A percentile compares a stretch with the other conserved stretches of the same genome.
phyloP scores from a whole-genome alignment of 2,329 filamentous ascomycete species.

The Cytospora schulzeri region DNA sequence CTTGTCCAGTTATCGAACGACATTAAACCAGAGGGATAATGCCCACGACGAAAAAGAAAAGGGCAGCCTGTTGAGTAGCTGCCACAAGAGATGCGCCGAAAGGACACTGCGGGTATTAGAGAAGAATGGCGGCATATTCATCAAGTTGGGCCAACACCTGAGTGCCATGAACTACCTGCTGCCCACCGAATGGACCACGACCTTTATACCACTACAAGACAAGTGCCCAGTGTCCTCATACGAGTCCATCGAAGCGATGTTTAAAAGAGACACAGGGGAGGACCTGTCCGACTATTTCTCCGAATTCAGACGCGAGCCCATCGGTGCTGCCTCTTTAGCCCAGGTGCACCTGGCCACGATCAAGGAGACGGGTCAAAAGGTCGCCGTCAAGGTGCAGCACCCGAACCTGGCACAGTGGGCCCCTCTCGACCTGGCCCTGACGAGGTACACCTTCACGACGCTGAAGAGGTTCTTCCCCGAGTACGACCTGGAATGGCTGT shows the following conservation, averaged over 20 bases:
- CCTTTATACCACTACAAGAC: slow-evolving; percentile 95
- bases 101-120: slow-evolving; percentile 85
- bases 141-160: slow-evolving; percentile 94
- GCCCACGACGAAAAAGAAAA: slow-evolving; percentile 65
- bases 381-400: slow-evolving; percentile 97
- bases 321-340: slow-evolving; percentile 90
- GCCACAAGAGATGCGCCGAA: slow-evolving; percentile 89
- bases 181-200: slow-evolving; percentile 88
- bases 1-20: slow-evolving; percentile 75
- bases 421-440: slow-evolving; percentile 82
- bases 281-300: slow-evolving; percentile 82
- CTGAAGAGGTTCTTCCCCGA: slow-evolving; percentile 94
- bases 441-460: slow-evolving; percentile 84
- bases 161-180: slow-evolving; percentile 95
- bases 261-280: slow-evolving; percentile 77
- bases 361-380: slow-evolving; percentile 78
- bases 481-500: slow-evolving; percentile 96
- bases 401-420: slow-evolving; percentile 88
- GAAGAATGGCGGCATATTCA: slow-evolving; percentile 97
- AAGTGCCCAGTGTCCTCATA: slow-evolving; percentile 91
- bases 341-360: slow-evolving; percentile 92
- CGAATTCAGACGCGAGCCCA: slow-evolving; percentile 76
- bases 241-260: slow-evolving; percentile 85
- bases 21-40: slow-evolving; percentile 70
- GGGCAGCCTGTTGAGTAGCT: slow-evolving; percentile 71